Percentiles rank a stretch among this genome's conserved stretches.
Conservation (phyloP, 257 asterid species). For the Striga asiatica region DNA sequence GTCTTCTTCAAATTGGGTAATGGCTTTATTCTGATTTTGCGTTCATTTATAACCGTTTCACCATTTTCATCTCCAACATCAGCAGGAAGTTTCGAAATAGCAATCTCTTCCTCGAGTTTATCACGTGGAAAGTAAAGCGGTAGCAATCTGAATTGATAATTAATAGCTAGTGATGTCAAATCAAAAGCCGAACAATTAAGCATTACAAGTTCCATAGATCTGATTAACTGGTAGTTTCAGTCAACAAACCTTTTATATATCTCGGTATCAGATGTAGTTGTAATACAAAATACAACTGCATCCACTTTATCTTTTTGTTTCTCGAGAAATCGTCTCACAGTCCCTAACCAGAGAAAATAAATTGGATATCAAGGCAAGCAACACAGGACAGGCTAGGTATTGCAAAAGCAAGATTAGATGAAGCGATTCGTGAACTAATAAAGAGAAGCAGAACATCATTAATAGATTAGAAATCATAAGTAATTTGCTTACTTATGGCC, state of each 20-base stretch:
- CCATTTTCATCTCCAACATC: conserved; percentile 99
- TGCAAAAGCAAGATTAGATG: neutral
- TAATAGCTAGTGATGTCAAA: conserved; percentile 4
- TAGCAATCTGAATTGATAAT: conserved; percentile 51
- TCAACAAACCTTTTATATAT: conserved; percentile 75
- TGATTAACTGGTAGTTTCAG: neutral
- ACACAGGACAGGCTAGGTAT: neutral
- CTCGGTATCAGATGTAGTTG: conserved; percentile 80
- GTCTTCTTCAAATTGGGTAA: conserved; percentile 64
- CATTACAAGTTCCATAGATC: neutral
- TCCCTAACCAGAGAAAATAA: conserved; percentile 44
- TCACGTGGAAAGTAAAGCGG: conserved; percentile 97
- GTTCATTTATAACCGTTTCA: conserved; percentile 78
- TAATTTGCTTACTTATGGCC: conserved; percentile 64
- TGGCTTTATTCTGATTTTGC: conserved; percentile 89
- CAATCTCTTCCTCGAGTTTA: conserved; percentile 74
- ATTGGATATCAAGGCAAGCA: conserved; percentile 7
- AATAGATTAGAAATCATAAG: neutral
- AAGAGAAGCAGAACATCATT: conserved; percentile 8
- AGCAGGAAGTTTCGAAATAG: conserved; percentile 79
- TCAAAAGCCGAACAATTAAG: no score
- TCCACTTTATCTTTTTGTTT: conserved; percentile 73
- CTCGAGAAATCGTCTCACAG: conserved; percentile 90
- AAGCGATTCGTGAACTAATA: neutral
- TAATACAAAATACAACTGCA: conserved; percentile 76